Evolutionary conservation across 2,329 filamentous ascomycete genomes (phyloP), one percentile per base, ranked within the genome.

Genomic region (Phaeosphaeria sp.): DNA sequence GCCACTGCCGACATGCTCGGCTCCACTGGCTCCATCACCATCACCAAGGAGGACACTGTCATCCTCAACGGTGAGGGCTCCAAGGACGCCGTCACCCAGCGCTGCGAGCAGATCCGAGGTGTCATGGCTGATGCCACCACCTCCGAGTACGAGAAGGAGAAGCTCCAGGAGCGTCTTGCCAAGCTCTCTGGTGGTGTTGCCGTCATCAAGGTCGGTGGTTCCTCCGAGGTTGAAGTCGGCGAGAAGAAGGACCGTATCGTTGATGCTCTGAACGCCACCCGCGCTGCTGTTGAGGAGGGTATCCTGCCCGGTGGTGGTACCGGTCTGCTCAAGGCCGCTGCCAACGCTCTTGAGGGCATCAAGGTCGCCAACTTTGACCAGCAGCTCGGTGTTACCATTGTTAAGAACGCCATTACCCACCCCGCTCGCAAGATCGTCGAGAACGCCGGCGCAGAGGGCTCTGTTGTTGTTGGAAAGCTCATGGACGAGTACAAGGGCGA

Each of bases 231-330:
- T 66, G 95, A 99, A 86, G 95, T 99, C 56, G 90, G 93, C 69
- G 95, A 99, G 89, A 99, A 99, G 92, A 99, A 99, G 89, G 95
- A 99, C 81, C 92, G 95, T 79, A 97, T 98, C 73, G 95, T 99
- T 63, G 95, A 99, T 82, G 95, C 95, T 59, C 85, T 99, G 62
- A 99, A 99, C 82, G 95, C 95, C 69, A 99, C 95, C 67, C 94
- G 95, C 73, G 95, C 95, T 71, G 95, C 95, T 74, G 95, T 99
- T 67, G 95, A 99, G 87, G 93, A 98, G 84, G 95, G 95, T 82
- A 99, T 99, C 80, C 90, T 99, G 67, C 95, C 95, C 69, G 95
- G 95, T 84, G 95, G 95, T 87, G 95, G 95, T 79, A 99, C 95
- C 76, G 95, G 93, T 74, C 89, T 99, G 52, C 90, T 99, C 82